Base-by-base conservation (phyloP, 805 yeast species). In the Candida sakaeoensis region DNA sequence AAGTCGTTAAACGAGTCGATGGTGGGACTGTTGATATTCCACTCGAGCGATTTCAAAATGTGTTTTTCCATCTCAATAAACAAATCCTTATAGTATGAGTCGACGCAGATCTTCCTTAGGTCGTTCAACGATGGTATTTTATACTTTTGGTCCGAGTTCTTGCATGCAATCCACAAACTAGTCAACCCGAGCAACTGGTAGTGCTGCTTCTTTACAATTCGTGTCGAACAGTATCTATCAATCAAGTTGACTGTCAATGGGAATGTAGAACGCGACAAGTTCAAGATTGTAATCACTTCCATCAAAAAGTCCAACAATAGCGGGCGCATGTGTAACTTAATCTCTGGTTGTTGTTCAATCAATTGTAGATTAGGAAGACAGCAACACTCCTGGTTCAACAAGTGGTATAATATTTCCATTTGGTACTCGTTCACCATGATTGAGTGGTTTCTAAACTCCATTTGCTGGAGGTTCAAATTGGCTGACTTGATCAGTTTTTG, bases 31-130 rank as follows among this genome's bases (percentile, higher is more conserved):
- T 77, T 71, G 26, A 82, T 63, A 46, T 75, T 69, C 91, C 91
- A 85, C 40, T 77, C 67, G 45, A 85, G 63, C 4, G 79, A 68
- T 51, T 75, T 77, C 42, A 84, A 64, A 31, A 85, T 70, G 50
- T 80, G 82, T 42, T 79, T 70, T 55, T 85, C 95, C 79, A 82
- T 79, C 52, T 79, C 80, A 42, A 79, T 62, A 53, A 84, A 78
- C 44, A 76, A 64, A 46, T 71, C 68, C 47, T 70, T 74, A 38
- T 76, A 69, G 57, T 77, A 79, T 53, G 76, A 74, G 47, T 75
- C 69, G 57, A 80, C 77, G 57, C 83, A 78, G 57, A 77, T 66
- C 41, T 72, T 74, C 50, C 75, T 65, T 37, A 80, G 61, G 46
- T 72, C 74, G 37, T 68, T 66, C 40, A 79, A 58, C 15, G 73